A percentile compares a stretch with the other conserved stretches of the same genome.
phyloP scores from a whole-genome alignment of 768 basidiomycete genomes.

The Coprinopsis sp. region DNA sequence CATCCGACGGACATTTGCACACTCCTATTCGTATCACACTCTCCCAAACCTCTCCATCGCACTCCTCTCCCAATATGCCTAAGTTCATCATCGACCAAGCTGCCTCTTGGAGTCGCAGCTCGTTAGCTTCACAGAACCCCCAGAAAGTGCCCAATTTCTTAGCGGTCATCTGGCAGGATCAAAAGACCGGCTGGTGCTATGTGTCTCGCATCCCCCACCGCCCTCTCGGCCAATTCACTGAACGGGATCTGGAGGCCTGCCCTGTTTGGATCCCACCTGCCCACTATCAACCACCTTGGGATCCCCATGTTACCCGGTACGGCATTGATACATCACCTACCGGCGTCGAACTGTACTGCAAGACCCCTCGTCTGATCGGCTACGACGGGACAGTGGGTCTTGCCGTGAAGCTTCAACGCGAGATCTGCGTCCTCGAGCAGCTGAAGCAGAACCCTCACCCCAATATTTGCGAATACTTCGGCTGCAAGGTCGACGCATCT shows the following conservation, averaged over 20 bases:
- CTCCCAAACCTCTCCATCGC: no score
- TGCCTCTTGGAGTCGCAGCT: slow-evolving; percentile 9
- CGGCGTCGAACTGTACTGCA: slow-evolving; percentile 5
- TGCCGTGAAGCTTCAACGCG: slow-evolving; percentile 8
- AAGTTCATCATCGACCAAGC: slow-evolving; percentile 9
- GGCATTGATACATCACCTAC: slow-evolving; percentile 3
- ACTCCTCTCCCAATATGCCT: no score
- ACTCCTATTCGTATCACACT: no score
- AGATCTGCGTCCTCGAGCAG: slow-evolving; percentile 14
- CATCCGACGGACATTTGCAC: no score
- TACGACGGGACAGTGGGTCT: slow-evolving; percentile 8
- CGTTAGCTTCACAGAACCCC: slow-evolving; percentile 1
- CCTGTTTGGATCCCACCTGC: slow-evolving; percentile 1
- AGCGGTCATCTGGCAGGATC: slow-evolving; percentile 9
- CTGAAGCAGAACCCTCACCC: slow-evolving; percentile 16
- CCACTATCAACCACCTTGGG: slow-evolving; percentile 9
- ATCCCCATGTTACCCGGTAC: slow-evolving; percentile 1
- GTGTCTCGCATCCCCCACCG: slow-evolving; percentile 6
- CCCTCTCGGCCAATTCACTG: slow-evolving; percentile 3
- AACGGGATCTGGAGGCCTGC: slow-evolving; percentile 1
- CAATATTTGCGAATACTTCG: slow-evolving; percentile 18
- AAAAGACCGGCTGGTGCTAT: neutral
- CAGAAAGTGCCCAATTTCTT: slow-evolving; percentile 7
- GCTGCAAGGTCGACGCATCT: slow-evolving; percentile 13
- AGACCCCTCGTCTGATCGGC: slow-evolving; percentile 10